Conservation (phyloP, 1,139 yeast genomes). For the Trichomonascaceae sp. region DNA sequence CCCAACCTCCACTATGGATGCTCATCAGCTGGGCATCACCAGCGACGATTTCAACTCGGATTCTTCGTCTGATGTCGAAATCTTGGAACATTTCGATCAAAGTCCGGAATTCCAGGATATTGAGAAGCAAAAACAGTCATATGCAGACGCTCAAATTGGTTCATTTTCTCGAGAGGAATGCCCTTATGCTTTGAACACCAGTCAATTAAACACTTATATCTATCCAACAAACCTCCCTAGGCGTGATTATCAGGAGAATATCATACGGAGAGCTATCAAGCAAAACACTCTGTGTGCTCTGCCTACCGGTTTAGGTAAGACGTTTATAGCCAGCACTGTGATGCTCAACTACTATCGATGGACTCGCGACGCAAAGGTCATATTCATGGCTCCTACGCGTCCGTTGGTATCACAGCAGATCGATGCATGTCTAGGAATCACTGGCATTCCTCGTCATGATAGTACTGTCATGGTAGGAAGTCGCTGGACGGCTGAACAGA, state of each 20-base stretch:
- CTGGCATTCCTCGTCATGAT: slow-evolving; percentile 71
- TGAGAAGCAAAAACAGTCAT: not conserved
- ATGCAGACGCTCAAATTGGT: not conserved
- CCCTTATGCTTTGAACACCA: not conserved
- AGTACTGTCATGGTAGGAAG: slow-evolving; percentile 76
- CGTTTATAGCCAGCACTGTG: slow-evolving; percentile 90
- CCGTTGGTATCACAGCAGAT: slow-evolving; percentile 98
- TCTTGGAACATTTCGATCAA: not conserved
- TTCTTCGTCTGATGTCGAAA: not conserved
- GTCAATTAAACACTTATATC: not conserved
- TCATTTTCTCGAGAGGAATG: not conserved
- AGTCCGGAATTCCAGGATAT: not conserved
- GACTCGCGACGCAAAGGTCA: slow-evolving; percentile 68
- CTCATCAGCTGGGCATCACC: slow-evolving; percentile 1
- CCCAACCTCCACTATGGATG: slow-evolving; percentile 3
- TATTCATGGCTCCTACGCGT: slow-evolving; percentile 95
- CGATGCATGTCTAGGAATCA: slow-evolving; percentile 82
- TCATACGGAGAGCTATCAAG: slow-evolving; percentile 65
- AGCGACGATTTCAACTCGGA: slow-evolving; percentile 5
- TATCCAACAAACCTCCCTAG: slow-evolving; percentile 83
- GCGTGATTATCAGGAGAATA: slow-evolving; percentile 83
- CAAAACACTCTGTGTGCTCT: slow-evolving; percentile 79
- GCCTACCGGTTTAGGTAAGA: slow-evolving; percentile 97
- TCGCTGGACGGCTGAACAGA: slow-evolving; percentile 22
- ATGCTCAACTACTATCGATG: slow-evolving; percentile 87